Evolutionary conservation across 495 filamentous ascomycete species (phyloP).

Genomic region (Darksidea phi): DNA sequence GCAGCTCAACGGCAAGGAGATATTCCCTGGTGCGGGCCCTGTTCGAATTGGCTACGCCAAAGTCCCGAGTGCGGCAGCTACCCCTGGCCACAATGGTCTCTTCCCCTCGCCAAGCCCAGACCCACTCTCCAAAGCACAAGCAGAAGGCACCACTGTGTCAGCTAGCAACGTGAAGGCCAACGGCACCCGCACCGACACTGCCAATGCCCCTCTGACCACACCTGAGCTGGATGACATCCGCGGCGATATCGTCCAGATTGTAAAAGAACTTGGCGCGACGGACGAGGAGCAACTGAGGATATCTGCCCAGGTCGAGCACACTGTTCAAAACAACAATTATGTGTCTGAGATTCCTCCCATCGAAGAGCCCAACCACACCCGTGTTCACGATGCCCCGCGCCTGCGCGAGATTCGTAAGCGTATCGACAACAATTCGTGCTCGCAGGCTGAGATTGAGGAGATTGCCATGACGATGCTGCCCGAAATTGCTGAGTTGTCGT

Average conservation of each 20-base stretch:
- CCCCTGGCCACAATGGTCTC: constrained; percentile 76
- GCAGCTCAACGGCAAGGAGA: constrained; percentile 90
- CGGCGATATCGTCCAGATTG: constrained; percentile 79
- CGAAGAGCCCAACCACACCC: constrained; percentile 82
- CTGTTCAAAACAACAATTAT: constrained; percentile 71
- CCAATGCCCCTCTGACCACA: constrained; percentile 49
- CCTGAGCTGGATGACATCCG: constrained; percentile 74
- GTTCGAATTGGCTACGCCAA: constrained; percentile 97
- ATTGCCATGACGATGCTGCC: constrained; percentile 91
- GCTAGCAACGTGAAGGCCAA: constrained; percentile 21
- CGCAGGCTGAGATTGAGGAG: constrained; percentile 82
- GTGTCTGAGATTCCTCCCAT: constrained; percentile 84
- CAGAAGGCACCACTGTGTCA: constrained; percentile 41
- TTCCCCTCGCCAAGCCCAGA: constrained; percentile 96
- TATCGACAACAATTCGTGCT: constrained; percentile 90
- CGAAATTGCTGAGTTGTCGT: constrained; percentile 90
- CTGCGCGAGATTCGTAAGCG: constrained; percentile 95
- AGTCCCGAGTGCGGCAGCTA: constrained; percentile 80
- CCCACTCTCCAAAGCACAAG: constrained; percentile 61
- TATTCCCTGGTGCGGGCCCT: constrained; percentile 94
- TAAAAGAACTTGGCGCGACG: constrained; percentile 81
- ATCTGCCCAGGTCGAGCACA: constrained; percentile 65
- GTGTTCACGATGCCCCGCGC: constrained; percentile 92
- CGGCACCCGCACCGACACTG: constrained; percentile 27
- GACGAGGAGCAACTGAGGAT: constrained; percentile 78